These are phyloP conservation scores for Sapria himalayana DNA, from an alignment of 345 rosid genomes.

Conservation along the genomic window DNA sequence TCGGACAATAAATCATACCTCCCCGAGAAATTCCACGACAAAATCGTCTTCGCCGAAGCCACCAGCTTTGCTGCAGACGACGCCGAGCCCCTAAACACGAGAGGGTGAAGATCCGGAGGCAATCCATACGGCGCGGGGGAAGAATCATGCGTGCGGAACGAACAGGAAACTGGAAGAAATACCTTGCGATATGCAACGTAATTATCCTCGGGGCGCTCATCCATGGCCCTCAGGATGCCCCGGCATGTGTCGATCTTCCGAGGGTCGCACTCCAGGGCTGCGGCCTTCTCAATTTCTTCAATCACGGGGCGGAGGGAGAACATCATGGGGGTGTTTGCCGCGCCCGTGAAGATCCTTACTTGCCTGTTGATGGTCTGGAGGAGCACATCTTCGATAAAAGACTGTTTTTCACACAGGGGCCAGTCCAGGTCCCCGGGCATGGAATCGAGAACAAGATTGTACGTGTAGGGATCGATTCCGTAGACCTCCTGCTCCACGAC, in stretches of 20 bases:
- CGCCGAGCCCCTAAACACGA: constrained; percentile 69
- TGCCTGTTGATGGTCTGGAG: constrained; percentile 68
- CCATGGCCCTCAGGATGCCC: constrained; percentile 67
- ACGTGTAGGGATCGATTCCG: constrained; percentile 96
- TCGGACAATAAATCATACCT: no score
- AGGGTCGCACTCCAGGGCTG: constrained; percentile 47
- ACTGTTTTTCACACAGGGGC: constrained; percentile 55
- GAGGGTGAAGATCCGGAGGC: constrained; percentile 3
- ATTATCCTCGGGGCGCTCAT: constrained; percentile 70
- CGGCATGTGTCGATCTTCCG: constrained; percentile 50
- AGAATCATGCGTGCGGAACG: not conserved
- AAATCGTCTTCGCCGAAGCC: constrained; percentile 94
- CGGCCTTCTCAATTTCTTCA: constrained; percentile 56
- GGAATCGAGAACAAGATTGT: constrained; percentile 93
- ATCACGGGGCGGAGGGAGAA: constrained; percentile 58
- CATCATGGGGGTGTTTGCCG: constrained; percentile 84
- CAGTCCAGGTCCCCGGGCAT: constrained; percentile 86
- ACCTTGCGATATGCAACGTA: constrained; percentile 98
- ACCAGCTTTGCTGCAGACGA: constrained; percentile 86
- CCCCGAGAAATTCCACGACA: constrained; percentile 97
- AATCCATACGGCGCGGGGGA: not conserved
- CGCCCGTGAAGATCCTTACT: constrained; percentile 71
- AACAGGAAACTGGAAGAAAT: no score
- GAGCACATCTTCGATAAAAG: constrained; percentile 70
- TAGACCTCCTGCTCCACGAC: constrained; percentile 98